Percentiles rank a stretch among this genome's conserved stretches.
phyloP scores from a whole-genome alignment of 2,329 filamentous ascomycete species.

The Penicillium sp. region DNA sequence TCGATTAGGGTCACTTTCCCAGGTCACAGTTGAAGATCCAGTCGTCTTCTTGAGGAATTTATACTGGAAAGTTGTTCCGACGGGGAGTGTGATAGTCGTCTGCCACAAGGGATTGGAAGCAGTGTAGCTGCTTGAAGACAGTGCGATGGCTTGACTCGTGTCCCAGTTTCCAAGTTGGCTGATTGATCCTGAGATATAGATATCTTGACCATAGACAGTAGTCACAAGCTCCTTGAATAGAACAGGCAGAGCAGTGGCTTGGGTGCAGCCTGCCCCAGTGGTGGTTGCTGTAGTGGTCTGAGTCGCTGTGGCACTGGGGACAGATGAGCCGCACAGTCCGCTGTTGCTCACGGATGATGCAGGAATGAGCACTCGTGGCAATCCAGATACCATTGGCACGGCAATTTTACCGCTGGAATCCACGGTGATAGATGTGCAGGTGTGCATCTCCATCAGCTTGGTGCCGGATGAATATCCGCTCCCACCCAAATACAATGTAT shows the following conservation, averaged over 20 bases:
- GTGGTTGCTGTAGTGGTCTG: slow-evolving; percentile 5
- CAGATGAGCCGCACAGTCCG: slow-evolving; percentile 10
- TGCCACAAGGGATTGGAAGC: slow-evolving; percentile 60
- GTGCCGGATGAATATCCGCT: slow-evolving; percentile 22
- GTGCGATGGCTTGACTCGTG: slow-evolving; percentile 50
- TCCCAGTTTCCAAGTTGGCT: slow-evolving; percentile 63
- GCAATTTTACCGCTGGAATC: slow-evolving; percentile 44
- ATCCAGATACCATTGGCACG: slow-evolving; percentile 43
- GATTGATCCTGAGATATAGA: slow-evolving; percentile 63
- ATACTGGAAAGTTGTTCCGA: slow-evolving; percentile 60
- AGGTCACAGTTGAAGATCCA: slow-evolving; percentile 50
- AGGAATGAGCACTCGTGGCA: slow-evolving; percentile 37
- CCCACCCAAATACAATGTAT: slow-evolving; percentile 21
- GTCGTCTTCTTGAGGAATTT: slow-evolving; percentile 63
- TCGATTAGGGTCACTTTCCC: slow-evolving; percentile 60
- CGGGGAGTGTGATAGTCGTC: slow-evolving; percentile 52
- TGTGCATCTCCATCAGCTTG: slow-evolving; percentile 26
- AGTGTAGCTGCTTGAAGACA: slow-evolving; percentile 61
- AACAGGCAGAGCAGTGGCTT: slow-evolving; percentile 51
- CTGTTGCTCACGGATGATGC: slow-evolving; percentile 10
- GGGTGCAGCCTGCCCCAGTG: slow-evolving; percentile 14
- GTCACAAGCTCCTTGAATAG: slow-evolving; percentile 60
- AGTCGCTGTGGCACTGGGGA: slow-evolving; percentile 4
- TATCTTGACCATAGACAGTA: slow-evolving; percentile 60
- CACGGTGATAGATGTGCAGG: slow-evolving; percentile 44